These are phyloP conservation scores for Alternaria alternata DNA, from an alignment of 2,329 filamentous ascomycete species.

Conservation along the genomic window DNA sequence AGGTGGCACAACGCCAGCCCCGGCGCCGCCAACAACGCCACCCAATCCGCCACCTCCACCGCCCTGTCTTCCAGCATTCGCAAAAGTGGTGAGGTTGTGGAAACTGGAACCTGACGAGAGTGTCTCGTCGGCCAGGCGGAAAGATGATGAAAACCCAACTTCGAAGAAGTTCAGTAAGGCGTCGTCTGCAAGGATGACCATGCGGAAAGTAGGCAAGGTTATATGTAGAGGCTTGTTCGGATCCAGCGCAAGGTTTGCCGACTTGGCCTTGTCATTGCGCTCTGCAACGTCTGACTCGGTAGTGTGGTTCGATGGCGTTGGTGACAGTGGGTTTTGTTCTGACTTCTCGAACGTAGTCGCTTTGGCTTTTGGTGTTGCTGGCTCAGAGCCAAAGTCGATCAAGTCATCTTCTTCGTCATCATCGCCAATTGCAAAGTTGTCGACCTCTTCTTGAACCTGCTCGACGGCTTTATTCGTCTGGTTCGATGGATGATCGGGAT, in stretches of 20 bases:
- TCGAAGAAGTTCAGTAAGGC: slow-evolving; percentile 97
- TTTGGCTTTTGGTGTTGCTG: slow-evolving; percentile 37
- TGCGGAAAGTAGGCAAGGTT: slow-evolving; percentile 95
- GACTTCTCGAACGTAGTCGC: slow-evolving; percentile 44
- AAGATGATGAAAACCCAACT: slow-evolving; percentile 89
- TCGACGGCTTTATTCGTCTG: slow-evolving; percentile 53
- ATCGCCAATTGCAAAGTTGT: slow-evolving; percentile 76
- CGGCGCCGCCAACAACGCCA: slow-evolving; percentile 55
- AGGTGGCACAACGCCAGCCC: slow-evolving; percentile 65
- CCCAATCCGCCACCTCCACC: slow-evolving; percentile 52
- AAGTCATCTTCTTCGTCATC: slow-evolving; percentile 70
- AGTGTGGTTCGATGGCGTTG: slow-evolving; percentile 32
- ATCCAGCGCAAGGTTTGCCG: slow-evolving; percentile 89
- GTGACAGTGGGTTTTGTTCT: slow-evolving; percentile 40
- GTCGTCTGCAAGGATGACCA: slow-evolving; percentile 97
- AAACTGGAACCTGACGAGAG: slow-evolving; percentile 62
- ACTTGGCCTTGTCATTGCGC: slow-evolving; percentile 66
- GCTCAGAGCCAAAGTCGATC: slow-evolving; percentile 62
- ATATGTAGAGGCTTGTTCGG: slow-evolving; percentile 94
- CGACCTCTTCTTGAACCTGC: slow-evolving; percentile 46
- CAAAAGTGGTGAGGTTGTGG: slow-evolving; percentile 84
- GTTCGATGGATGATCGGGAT: slow-evolving; percentile 78
- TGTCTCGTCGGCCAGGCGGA: slow-evolving; percentile 79
- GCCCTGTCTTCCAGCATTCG: slow-evolving; percentile 66
- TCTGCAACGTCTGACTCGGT: slow-evolving; percentile 35